phyloP scores from a whole-genome alignment of 2,329 filamentous ascomycete genomes.

The Aspergillaceae sp. region DNA sequence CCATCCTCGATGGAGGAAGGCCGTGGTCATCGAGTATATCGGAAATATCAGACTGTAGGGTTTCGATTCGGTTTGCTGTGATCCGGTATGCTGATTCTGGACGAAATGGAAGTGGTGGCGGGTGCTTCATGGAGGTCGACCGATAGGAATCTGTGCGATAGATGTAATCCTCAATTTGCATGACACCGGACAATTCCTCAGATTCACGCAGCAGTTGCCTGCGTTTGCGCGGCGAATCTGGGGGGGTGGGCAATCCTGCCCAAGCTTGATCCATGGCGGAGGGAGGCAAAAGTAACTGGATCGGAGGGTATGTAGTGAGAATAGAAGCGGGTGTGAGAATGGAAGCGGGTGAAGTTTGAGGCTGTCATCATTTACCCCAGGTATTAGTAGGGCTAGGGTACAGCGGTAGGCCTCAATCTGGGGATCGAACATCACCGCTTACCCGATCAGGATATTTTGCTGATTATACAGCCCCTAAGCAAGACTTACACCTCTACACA shows the following conservation, averaged over 20 bases:
- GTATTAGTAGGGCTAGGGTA: too few species aligned
- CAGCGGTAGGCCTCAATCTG: too few species aligned
- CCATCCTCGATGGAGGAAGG: background rate
- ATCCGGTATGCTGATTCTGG: background rate
- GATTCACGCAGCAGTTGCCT: background rate
- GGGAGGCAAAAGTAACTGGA: too few species aligned
- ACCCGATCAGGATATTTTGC: too few species aligned
- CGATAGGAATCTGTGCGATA: background rate
- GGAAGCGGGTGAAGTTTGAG: too few species aligned
- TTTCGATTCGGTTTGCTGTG: background rate
- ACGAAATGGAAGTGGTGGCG: background rate
- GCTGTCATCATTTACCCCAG: too few species aligned
- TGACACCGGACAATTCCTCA: background rate
- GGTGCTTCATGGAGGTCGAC: background rate
- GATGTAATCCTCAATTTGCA: background rate
- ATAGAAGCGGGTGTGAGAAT: too few species aligned
- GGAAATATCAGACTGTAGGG: background rate
- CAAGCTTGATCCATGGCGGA: background rate
- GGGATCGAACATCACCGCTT: too few species aligned
- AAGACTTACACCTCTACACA: too few species aligned
- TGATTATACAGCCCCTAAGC: too few species aligned
- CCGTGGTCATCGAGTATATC: background rate
- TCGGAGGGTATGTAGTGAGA: too few species aligned
- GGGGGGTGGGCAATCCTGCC: background rate
- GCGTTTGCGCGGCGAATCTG: background rate